Base-by-base conservation (phyloP, 2,329 filamentous ascomycete genomes). In the Ophiostoma himal-ulmi region DNA sequence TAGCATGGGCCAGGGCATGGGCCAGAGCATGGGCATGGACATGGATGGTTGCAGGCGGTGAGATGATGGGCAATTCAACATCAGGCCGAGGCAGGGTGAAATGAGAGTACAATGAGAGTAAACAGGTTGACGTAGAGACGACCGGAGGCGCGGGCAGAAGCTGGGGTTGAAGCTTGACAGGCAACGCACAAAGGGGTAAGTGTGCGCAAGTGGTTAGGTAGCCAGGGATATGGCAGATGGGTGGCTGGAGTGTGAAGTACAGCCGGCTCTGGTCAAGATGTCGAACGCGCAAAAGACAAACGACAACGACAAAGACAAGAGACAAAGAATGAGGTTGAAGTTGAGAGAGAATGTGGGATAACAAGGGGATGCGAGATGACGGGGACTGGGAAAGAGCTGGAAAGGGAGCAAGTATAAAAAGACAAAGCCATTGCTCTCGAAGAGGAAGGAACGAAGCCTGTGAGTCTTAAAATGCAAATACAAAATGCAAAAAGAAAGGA, bases 401-500 rank as follows among this genome's bases (percentile, higher is more conserved):
- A 26, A 62, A 34, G 57, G 57, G 57, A 34, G 26, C 57, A 62
- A 36, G 57, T 57, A 57, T 57, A 57, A 62, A 62, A 34, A 20
- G n/a, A n/a, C 7, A 22, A 54, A 22, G n/a, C 22, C 3, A n/a
- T 8, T 26, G 52, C 44, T 20, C 14, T 20, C 14, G 1, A 6
- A n/a, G 14, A 34, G 26, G 57, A 34, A 62, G 26, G 57, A 62
- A 62, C 13, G 26, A 62, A 62, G 14, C 26, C 3, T 30, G 30
- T 4, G 30, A 30, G 30, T 30, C 30, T 30, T 30, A 3, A 30
- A 30, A 30, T 30, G 30, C 30, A 30, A 30, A 30, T 30, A 30
- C 30, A 30, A 30, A 30, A 30, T 34, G 57, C 11, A 5, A 62
- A 30, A 17, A 14, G 52, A 48, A 17, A 48, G 26, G 57, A 62